Percentiles rank a stretch among this genome's conserved stretches.
These are phyloP conservation scores for Puccinia sorghi DNA, from an alignment of 1,284 basidiomycete species.

Conservation along the genomic window DNA sequence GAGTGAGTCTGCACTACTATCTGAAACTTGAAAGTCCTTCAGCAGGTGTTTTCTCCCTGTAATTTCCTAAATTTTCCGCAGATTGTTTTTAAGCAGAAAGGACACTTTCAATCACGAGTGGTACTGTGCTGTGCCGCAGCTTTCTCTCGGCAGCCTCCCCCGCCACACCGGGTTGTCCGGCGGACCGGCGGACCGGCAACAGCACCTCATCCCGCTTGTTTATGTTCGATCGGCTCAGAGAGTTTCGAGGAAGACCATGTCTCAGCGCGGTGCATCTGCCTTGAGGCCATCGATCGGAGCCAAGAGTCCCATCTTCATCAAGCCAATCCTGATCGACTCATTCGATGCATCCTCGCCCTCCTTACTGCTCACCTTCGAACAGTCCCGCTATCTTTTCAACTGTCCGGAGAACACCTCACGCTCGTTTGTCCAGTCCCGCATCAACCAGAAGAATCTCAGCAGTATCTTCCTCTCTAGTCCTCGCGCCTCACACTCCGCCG, in stretches of 20 bases:
- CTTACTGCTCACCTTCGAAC: constrained; percentile 38
- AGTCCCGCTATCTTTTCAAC: constrained; percentile 47
- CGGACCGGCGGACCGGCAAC: background rate
- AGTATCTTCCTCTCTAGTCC: constrained; percentile 34
- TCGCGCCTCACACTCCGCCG: constrained; percentile 22
- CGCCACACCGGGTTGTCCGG: too few relatives aligned
- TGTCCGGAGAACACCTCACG: constrained; percentile 48
- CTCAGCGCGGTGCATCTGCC: background rate
- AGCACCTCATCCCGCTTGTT: background rate
- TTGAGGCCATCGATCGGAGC: constrained; percentile 32
- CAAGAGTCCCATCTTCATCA: constrained; percentile 31
- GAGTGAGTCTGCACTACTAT: too few relatives aligned
- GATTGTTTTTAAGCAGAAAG: too few relatives aligned
- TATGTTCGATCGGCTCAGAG: too few relatives aligned
- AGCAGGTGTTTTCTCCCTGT: too few relatives aligned
- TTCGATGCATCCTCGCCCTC: constrained; percentile 29
- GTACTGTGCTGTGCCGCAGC: too few relatives aligned
- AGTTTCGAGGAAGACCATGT: background rate
- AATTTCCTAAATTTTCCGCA: too few relatives aligned
- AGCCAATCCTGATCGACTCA: constrained; percentile 31
- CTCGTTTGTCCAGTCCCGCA: constrained; percentile 37
- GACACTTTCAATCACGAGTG: too few relatives aligned
- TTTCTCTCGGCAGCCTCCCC: too few relatives aligned
- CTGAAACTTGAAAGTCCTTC: too few relatives aligned
- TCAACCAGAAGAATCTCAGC: constrained; percentile 27